Conservation (phyloP, 768 basidiomycete species). For the Pleurotus salmoneostramineus region DNA sequence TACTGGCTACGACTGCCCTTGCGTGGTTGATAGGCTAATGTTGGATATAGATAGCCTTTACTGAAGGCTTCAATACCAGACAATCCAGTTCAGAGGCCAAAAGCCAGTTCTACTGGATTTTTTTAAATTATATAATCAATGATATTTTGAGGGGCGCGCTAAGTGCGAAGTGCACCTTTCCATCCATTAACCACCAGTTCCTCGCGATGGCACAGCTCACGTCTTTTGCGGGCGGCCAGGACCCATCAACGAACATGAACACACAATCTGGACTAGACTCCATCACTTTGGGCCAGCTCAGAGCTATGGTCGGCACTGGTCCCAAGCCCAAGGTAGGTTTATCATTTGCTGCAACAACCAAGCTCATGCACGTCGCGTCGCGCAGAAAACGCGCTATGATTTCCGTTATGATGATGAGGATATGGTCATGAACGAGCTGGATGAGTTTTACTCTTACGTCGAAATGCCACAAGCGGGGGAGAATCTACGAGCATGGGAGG, state of each 20-base stretch:
- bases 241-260: constrained; percentile 19
- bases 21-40: too few species aligned
- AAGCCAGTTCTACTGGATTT: too few species aligned
- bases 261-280: constrained; percentile 55
- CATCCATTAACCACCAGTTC: neutral
- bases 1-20: too few species aligned
- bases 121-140: too few species aligned
- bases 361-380: neutral
- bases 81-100: too few species aligned
- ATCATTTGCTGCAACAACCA: neutral
- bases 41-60: too few species aligned
- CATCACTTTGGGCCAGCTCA: constrained; percentile 79
- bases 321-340: constrained; percentile 71
- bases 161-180: neutral
- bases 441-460: constrained; percentile 97
- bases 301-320: constrained; percentile 61
- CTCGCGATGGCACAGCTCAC: constrained; percentile 11
- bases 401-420: constrained; percentile 96
- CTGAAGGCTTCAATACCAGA: too few species aligned
- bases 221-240: constrained; percentile 22
- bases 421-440: constrained; percentile 92
- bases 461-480: constrained; percentile 90
- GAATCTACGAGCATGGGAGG: constrained; percentile 85
- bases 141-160: neutral
- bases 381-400: constrained; percentile 83